Evolutionary conservation across 2,329 filamentous ascomycete species (phyloP), one percentile per base, ranked within the genome.

Genomic region (Hymenoscyphus linearis): DNA sequence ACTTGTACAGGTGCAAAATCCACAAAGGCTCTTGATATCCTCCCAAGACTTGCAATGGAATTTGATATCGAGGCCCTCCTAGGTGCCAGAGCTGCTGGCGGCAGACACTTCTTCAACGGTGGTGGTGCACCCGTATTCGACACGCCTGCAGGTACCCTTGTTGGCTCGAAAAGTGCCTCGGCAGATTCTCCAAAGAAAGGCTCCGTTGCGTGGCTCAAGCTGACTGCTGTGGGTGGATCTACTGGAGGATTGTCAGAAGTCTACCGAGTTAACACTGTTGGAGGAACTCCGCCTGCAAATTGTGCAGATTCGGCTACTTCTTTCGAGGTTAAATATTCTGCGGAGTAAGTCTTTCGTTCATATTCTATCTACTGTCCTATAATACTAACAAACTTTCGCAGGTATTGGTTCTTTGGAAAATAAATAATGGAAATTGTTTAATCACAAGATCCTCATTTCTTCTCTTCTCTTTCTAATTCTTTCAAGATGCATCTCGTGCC

Each of bases 211-310:
- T 97, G 93, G 92, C 79, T 98, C 64, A 89, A 88, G 73, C 82
- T 97, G 34, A 77, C 80, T 26, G 77, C 80, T 16, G 77, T 75
- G 22, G 73, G 76, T 53, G 82, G 79, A 34, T 82, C 82, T n/a
- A 87, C 84, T 1, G 84, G 83, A 2, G 77, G 79, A 52, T 84
- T 90, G 67, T 83, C 86, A 73, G 85, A 91, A 73, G 87, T 96
- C 26, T 98, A 93, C 76, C 84, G 93, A 13, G 77, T 97, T 52
- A 82, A 90, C 69, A 98, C 93, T 12, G 91, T 88, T 0, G 93
- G 92, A 27, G 93, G 93, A 12, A 84, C 82, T 54, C 77, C 91
- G 1, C 93, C 93, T 0, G 78, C 82, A 27, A 89, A 85, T 0
- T 98, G 93, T 73, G 73, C 82, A 36, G 89, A 85, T 12, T 80